A percentile compares a stretch with the other conserved stretches of the same genome.
Evolutionary conservation across 2,329 filamentous ascomycete genomes (phyloP).

Genomic region (Phyllosticta citriasiana): DNA sequence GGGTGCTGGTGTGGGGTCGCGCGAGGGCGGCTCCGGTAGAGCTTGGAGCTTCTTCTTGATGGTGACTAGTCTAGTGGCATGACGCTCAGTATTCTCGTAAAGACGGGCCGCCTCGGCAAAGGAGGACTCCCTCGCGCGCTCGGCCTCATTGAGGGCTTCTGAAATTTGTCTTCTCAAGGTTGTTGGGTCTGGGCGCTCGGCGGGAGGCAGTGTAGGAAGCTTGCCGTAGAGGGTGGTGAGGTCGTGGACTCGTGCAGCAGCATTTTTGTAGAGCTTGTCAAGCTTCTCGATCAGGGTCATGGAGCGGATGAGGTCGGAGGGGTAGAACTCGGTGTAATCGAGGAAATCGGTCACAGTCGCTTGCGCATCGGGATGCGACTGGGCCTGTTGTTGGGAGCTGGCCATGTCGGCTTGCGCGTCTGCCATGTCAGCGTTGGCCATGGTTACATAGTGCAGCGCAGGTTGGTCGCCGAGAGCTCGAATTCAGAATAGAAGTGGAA

Average conservation of each 20-base stretch:
- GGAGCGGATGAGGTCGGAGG: slow-evolving; percentile 53
- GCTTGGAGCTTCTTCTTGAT: slow-evolving; percentile 54
- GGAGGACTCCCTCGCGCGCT: slow-evolving; percentile 46
- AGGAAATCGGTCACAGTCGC: slow-evolving; percentile 58
- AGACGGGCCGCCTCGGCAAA: slow-evolving; percentile 47
- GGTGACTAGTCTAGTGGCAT: slow-evolving; percentile 46
- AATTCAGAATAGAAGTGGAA: not conserved
- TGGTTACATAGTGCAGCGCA: not conserved
- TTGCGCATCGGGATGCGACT: slow-evolving; percentile 53
- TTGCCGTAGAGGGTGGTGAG: slow-evolving; percentile 38
- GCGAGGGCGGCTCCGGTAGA: slow-evolving; percentile 49
- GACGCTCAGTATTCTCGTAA: slow-evolving; percentile 47
- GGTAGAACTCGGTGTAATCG: slow-evolving; percentile 60
- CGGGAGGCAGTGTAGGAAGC: slow-evolving; percentile 41
- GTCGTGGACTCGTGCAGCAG: slow-evolving; percentile 36
- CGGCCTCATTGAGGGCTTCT: slow-evolving; percentile 42
- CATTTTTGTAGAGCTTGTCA: slow-evolving; percentile 33
- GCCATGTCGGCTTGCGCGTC: slow-evolving; percentile 16
- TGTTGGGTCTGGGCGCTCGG: slow-evolving; percentile 41
- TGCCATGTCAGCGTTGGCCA: slow-evolving; percentile 1
- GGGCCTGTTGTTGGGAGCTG: slow-evolving; percentile 25
- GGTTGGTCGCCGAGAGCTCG: not conserved
- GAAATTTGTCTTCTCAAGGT: slow-evolving; percentile 48
- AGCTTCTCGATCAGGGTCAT: slow-evolving; percentile 50
- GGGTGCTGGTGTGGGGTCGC: slow-evolving; percentile 47